A percentile compares a stretch with the other conserved stretches of the same genome.
Evolutionary conservation across 2,329 filamentous ascomycete genomes (phyloP).

Genomic region (Venturia oleaginea): DNA sequence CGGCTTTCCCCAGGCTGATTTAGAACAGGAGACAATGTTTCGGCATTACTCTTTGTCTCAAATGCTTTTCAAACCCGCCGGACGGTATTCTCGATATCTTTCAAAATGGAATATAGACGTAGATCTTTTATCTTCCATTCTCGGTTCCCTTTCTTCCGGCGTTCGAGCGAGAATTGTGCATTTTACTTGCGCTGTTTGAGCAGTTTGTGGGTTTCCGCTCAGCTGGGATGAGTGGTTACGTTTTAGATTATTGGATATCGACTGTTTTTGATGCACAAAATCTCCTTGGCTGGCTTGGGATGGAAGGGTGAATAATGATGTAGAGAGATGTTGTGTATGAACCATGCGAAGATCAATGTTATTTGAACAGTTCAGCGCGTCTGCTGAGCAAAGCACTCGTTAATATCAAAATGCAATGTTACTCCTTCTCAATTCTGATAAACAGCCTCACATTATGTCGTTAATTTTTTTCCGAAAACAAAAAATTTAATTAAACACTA

Average conservation of each 20-base stretch:
- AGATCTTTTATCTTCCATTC: neutral
- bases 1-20: neutral
- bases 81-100: neutral
- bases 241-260: neutral
- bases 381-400: neutral
- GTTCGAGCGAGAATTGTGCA: neutral
- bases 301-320: neutral
- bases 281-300: neutral
- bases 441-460: neutral
- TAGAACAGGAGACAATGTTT: neutral
- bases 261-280: neutral
- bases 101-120: neutral
- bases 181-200: neutral
- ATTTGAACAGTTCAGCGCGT: neutral
- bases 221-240: neutral
- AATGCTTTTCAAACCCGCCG: neutral
- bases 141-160: neutral
- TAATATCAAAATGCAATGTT: neutral
- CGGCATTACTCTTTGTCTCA: neutral
- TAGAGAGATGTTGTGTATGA: neutral
- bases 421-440: neutral
- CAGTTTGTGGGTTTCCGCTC: neutral
- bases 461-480: too few relatives aligned
- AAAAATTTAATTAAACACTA: neutral
- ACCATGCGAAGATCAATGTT: neutral